Base-by-base conservation (phyloP, 2,329 filamentous ascomycete species). In the Trichoderma asperellum region DNA sequence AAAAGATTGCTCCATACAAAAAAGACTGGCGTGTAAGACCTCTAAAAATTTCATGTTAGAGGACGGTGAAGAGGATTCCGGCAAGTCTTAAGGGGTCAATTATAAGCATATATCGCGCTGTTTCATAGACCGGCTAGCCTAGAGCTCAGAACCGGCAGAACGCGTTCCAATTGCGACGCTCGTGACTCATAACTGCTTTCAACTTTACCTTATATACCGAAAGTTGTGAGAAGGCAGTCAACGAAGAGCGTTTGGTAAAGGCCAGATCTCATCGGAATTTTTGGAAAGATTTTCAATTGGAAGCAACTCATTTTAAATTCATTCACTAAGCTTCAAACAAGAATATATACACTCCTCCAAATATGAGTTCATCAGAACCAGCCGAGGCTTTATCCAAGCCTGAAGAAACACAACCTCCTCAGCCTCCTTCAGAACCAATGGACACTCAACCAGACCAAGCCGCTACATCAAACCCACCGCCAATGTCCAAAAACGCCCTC, bases 401-500 rank as follows among this genome's bases (percentile, higher is more conserved):
- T 29, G 35, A 43, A 60, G 6, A 34, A 27, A 43, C 40, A 10
- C 40, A 43, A 43, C 16, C 18, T 18, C 16, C 18, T 18, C 60
- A 53, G 12, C 29, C 40, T 8, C 29, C 43, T 27, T 52, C 59
- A 35, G 29, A 24, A 49, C 29, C 59, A 21, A 53, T 55, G n/a
- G 53, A 57, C 52, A 55, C 11, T 24, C 47, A 18, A 56, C 53
- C 58, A 56, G 37, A 53, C 24, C 53, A 58, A 49, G 2, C 57
- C 40, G 16, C 57, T 6, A n/a, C 61, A 24, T 69, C 58, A 47
- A 69, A 74, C 24, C 55, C 59, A 2, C 73, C 58, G 2, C 73
- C 74, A 27, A 72, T 97, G 63, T 97, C 95, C 21, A 98, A 98
- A 76, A 96, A 91, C 75, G 91, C 95, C 74, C 83, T 91, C 70